Evolutionary conservation across 164 flowering plant species (phyloP), one percentile per base, ranked within the genome.

Genomic region (Amborella trichopoda): DNA sequence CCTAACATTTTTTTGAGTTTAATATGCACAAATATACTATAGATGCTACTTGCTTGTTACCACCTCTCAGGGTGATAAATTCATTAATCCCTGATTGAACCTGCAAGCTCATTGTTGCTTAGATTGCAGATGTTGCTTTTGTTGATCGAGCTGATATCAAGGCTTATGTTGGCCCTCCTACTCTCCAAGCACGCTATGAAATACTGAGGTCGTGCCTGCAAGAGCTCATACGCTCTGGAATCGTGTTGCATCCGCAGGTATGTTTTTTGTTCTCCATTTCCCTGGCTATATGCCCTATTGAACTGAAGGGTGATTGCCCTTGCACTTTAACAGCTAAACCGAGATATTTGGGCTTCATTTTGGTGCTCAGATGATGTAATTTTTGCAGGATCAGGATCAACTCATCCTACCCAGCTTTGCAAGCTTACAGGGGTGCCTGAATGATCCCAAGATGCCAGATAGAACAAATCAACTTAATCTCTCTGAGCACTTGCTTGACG

Each of bases 101-200:
- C 16, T 26, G 39, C 21, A 24, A 28, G 23, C 58, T 57, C 33
- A 47, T 47, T 14, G 44, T 40, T 49, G 40, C 18, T 42, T 66
- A 54, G 49, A 46, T 58, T 73, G 69, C 81, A 93, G 99, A 93
- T 74, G 63, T 93, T 63, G 99, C 99, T 33, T 93, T 93, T 67
- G 96, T 93, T 30, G 99, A 93, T 68, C 80, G 96, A 49, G 96
- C 99, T 47, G 99, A 91, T 65, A 93, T 93, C 50, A 93, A 93
- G 69, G 99, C 99, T 28, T 93, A 78, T 65, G 86, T 93, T 22
- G 96, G 99, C 24, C 96, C 95, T 43, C 99, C 99, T 50, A 82
- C 94, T 43, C 76, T 88, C 49, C 81, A 82, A 64, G 96, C 96
- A 60, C 86, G 99, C n/a, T 93, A 93, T 66, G 99, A 84, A 66